A percentile compares a stretch with the other conserved stretches of the same genome.
Evolutionary conservation across 1,284 basidiomycete genomes (phyloP).

Genomic region (Leucoagaricus sp.): DNA sequence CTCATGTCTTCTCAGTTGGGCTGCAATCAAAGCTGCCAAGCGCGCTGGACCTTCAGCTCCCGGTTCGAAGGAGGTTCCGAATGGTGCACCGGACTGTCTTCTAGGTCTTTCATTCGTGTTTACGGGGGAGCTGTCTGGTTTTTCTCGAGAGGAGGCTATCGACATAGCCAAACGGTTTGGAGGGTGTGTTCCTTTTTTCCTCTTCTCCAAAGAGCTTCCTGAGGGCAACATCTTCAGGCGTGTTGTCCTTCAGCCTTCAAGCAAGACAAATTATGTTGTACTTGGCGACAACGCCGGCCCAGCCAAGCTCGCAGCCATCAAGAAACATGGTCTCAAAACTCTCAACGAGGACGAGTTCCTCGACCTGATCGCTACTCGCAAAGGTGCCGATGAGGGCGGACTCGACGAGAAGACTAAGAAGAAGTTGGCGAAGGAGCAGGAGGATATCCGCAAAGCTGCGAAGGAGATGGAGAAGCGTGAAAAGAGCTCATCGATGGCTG

Average conservation of each 20-base stretch:
- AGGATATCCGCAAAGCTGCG: slow-evolving; percentile 72
- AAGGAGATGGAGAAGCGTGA: slow-evolving; percentile 77
- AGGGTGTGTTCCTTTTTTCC: slow-evolving; percentile 55
- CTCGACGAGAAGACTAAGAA: slow-evolving; percentile 83
- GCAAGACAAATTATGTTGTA: slow-evolving; percentile 90
- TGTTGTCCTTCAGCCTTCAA: slow-evolving; percentile 86
- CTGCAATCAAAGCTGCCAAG: slow-evolving; percentile 64
- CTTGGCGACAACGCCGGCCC: slow-evolving; percentile 89
- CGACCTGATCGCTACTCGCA: slow-evolving; percentile 74
- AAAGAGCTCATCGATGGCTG: slow-evolving; percentile 33
- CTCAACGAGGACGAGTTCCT: slow-evolving; percentile 90
- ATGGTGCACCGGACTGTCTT: slow-evolving; percentile 78
- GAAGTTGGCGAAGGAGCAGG: slow-evolving; percentile 82
- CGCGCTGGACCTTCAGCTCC: slow-evolving; percentile 73
- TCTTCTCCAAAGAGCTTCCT: not conserved
- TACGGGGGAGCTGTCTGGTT: slow-evolving; percentile 87
- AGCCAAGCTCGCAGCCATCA: slow-evolving; percentile 83
- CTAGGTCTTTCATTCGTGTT: slow-evolving; percentile 93
- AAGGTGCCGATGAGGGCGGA: slow-evolving; percentile 40
- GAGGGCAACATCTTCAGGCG: slow-evolving; percentile 51
- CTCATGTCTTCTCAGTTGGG: slow-evolving; percentile 51
- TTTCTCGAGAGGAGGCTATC: slow-evolving; percentile 86
- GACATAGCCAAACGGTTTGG: slow-evolving; percentile 93
- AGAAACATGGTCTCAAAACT: slow-evolving; percentile 76
- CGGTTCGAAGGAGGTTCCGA: slow-evolving; percentile 84